phyloP scores from a whole-genome alignment of 306 rosid species.

The Acacia confusa region DNA sequence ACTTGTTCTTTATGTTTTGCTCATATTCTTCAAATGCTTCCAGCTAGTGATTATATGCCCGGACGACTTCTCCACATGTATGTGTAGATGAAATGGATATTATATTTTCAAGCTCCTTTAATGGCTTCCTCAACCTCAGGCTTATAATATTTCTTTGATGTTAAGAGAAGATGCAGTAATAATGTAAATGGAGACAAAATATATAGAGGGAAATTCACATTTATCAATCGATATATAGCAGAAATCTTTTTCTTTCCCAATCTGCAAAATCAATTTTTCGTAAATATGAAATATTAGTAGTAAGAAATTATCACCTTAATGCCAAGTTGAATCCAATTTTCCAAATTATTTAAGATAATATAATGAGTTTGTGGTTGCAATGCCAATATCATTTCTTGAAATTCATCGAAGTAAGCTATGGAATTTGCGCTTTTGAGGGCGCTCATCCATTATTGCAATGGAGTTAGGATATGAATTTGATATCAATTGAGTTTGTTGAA shows the following conservation, averaged over 20 bases:
- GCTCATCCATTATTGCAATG: too few relatives aligned
- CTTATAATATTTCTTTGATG: too few relatives aligned
- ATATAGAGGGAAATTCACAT: too few relatives aligned
- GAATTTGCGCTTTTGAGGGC: too few relatives aligned
- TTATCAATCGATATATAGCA: too few relatives aligned
- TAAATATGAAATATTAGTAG: background rate
- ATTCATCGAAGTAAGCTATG: background rate
- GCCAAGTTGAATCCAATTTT: background rate
- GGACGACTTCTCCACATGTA: background rate
- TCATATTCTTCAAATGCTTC: background rate
- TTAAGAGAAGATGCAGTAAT: too few relatives aligned
- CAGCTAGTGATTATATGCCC: background rate
- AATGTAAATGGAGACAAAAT: too few relatives aligned
- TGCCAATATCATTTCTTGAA: background rate
- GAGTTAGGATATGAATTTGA: background rate
- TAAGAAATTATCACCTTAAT: background rate
- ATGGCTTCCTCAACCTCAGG: background rate
- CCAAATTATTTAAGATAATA: too few relatives aligned
- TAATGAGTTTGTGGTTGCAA: background rate
- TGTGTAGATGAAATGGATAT: background rate
- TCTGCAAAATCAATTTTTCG: too few relatives aligned
- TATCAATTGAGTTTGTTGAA: too few relatives aligned
- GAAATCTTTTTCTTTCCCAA: too few relatives aligned
- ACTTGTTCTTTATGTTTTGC: background rate
- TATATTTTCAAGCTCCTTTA: background rate